Evolutionary conservation across 192 early-diverging fungal genomes (phyloP).

Genomic region (Podila epigama): DNA sequence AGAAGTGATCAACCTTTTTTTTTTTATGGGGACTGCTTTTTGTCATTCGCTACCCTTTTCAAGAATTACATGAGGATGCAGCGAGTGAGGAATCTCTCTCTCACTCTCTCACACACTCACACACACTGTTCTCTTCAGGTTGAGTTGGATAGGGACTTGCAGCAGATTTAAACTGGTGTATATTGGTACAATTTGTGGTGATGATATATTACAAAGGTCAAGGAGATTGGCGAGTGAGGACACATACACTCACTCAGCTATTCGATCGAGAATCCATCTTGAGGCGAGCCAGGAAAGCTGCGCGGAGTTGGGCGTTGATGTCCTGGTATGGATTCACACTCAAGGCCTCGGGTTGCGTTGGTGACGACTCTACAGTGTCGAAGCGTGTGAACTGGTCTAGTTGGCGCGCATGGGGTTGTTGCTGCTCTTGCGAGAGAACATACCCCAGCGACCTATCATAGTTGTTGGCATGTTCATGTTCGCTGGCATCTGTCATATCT

Average conservation of each 20-base stretch:
- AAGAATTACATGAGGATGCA: no score
- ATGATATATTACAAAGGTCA: neutral
- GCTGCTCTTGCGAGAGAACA: neutral
- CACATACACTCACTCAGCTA: neutral
- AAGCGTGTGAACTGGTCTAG: neutral
- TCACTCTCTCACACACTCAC: no score
- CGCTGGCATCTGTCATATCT: conserved; percentile 25
- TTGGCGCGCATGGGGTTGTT: neutral
- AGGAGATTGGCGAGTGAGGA: neutral
- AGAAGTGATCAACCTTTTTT: no score
- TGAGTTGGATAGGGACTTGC: no score
- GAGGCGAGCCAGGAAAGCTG: conserved; percentile 22
- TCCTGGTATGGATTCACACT: conserved; percentile 17
- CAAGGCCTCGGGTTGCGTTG: no score
- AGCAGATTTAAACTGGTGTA: no score
- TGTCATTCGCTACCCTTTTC: no score
- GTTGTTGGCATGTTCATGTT: neutral
- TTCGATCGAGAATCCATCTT: conserved; percentile 21
- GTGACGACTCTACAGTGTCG: no score
- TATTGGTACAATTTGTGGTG: neutral
- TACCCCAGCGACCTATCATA: neutral
- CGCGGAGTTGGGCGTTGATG: conserved; percentile 43
- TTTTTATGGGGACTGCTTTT: no score
- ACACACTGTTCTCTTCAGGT: no score
- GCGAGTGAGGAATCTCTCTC: no score